Conservation (phyloP, 2,329 filamentous ascomycete species). For the Colletotrichum sp. region DNA sequence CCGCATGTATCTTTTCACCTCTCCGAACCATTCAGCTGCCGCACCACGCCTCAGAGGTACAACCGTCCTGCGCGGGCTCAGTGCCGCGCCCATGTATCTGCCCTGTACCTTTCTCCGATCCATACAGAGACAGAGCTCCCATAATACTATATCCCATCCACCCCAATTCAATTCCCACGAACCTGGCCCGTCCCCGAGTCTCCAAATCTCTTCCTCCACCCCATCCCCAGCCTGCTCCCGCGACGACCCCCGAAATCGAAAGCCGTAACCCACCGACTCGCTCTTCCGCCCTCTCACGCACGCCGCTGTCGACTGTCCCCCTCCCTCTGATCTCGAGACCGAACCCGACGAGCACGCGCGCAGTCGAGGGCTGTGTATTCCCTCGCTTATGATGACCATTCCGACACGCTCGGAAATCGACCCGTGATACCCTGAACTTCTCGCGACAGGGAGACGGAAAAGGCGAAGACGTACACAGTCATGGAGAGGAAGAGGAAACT, state of each 20-base stretch:
- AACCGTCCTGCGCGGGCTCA: neutral
- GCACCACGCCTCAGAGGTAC: neutral
- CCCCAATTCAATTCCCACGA: conserved; percentile 18
- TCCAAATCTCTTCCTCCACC: conserved; percentile 13
- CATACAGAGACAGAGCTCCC: conserved; percentile 15
- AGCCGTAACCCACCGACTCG: neutral
- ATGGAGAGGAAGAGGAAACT: conserved; percentile 74
- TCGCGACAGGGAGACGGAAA: conserved; percentile 7
- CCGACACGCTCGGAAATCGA: conserved; percentile 13
- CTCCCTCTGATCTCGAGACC: neutral
- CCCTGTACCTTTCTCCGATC: neutral
- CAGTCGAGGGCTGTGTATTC: conserved; percentile 13
- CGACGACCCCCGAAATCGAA: neutral
- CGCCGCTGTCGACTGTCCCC: neutral
- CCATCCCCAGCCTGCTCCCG: neutral
- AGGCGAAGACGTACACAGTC: neutral
- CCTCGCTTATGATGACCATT: conserved; percentile 14
- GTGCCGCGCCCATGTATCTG: neutral
- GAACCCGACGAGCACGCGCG: neutral
- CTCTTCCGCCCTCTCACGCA: neutral
- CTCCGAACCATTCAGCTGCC: neutral
- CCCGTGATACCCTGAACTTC: conserved; percentile 14
- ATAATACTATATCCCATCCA: conserved; percentile 5
- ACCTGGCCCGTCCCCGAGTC: neutral
- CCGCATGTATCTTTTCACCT: neutral